Base-by-base conservation (phyloP, 1,284 basidiomycete species). In the Pholiota adiposa region DNA sequence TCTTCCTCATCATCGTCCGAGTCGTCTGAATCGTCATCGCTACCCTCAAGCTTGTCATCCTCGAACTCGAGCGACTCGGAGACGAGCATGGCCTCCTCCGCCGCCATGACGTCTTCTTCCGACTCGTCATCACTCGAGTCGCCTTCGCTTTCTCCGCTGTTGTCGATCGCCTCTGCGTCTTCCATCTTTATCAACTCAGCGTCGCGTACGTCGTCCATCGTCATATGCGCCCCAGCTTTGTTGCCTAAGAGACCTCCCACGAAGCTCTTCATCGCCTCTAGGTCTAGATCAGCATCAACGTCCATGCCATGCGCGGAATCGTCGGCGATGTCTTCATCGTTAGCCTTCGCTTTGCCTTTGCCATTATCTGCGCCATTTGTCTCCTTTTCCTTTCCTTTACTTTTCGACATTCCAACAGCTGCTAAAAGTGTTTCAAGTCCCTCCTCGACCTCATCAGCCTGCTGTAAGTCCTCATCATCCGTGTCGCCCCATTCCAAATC, bases 401-500 rank as follows among this genome's bases (percentile, higher is more conserved):
- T 59, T 14, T 79, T 75, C 83, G 86, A 87, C 67, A 76, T 62
- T 63, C 74, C 58, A 70, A 76, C 36, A 58, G 69, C 68, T 68
- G 2, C 21, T n/a, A 57, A n/a, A 16, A 56, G 19, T 62, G 54
- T 61, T 66, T 18, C 65, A 68, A 34, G 64, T 63, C 65, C 70
- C 14, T 62, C 66, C n/a, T 60, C 63, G 18, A 55, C 60, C 40
- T 54, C 60, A 36, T 60, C 61, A 7, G 60, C 61, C n/a, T 54
- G 58, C 6, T 51, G 44, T 27, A 64, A 65, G 19, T 69, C 69
- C 0, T 66, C 72, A 9, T 70, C 74, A 29, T 77, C 79, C 3
- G 76, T 80, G 54, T 83, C 83, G 1, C 88, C 89, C 88, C 88
- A 91, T 55, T 92, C 86, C 31, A 91, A 63, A 72, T 92, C 90